Conservation (phyloP, 345 rosid species). For the Trapa bicornis region DNA sequence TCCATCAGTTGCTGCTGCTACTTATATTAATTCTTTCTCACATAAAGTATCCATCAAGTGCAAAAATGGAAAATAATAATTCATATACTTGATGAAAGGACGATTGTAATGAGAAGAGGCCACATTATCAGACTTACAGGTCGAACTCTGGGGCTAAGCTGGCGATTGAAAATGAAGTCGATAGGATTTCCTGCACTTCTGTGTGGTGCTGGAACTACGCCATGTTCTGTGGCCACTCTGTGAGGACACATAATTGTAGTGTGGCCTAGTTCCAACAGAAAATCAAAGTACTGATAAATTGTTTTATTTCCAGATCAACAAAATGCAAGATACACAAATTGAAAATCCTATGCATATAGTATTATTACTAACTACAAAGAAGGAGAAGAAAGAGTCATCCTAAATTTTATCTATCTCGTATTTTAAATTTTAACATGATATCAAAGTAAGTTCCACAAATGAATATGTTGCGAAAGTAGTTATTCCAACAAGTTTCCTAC, state of each 20-base stretch:
- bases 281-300: background rate
- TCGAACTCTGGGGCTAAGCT: conserved; percentile 43
- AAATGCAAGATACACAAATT: background rate
- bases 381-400: background rate
- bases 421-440: no score
- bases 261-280: conserved; percentile 42
- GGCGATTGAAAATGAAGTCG: conserved; percentile 69
- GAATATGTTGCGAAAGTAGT: no score
- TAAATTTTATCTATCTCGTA: no score
- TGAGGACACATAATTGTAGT: conserved; percentile 83
- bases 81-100: background rate
- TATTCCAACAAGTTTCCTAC: no score
- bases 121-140: conserved; percentile 16
- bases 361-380: background rate
- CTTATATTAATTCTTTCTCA: background rate
- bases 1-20: background rate
- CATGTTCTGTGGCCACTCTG: conserved; percentile 51
- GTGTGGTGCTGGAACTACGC: conserved; percentile 46
- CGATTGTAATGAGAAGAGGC: background rate
- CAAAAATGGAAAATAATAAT: background rate
- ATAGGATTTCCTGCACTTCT: conserved; percentile 40
- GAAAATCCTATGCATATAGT: background rate
- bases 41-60: background rate
- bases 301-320: background rate
- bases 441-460: no score